Percentiles rank a stretch among this genome's conserved stretches.
Evolutionary conservation across 164 flowering plant genomes (phyloP).

Genomic region (Chimonanthus salicifolius): DNA sequence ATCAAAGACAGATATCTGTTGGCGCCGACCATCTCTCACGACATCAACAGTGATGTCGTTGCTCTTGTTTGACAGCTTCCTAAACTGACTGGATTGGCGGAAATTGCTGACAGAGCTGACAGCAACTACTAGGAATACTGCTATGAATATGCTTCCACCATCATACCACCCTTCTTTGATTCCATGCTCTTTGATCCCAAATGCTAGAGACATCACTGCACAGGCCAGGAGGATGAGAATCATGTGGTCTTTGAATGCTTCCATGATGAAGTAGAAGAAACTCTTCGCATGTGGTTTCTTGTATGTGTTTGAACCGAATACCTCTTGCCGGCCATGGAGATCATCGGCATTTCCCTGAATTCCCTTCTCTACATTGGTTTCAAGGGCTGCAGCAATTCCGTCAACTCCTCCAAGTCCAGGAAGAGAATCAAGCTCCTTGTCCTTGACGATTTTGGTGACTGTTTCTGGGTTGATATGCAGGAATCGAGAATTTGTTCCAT

Average conservation of each 20-base stretch:
- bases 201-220: slow-evolving; percentile 36
- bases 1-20: slow-evolving; percentile 14
- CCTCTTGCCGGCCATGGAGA: slow-evolving; percentile 15
- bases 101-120: slow-evolving; percentile 37
- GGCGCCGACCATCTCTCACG: slow-evolving; percentile 23
- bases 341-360: slow-evolving; percentile 27
- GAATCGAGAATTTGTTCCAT: neutral
- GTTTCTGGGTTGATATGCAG: slow-evolving; percentile 11
- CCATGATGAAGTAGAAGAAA: slow-evolving; percentile 28
- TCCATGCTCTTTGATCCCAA: slow-evolving; percentile 44
- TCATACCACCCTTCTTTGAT: slow-evolving; percentile 43
- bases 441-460: slow-evolving; percentile 31
- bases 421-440: slow-evolving; percentile 23
- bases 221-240: slow-evolving; percentile 39
- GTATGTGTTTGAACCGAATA: slow-evolving; percentile 45
- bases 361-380: slow-evolving; percentile 35
- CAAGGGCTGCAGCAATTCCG: slow-evolving; percentile 29
- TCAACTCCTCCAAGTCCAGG: slow-evolving; percentile 33
- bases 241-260: slow-evolving; percentile 41
- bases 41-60: slow-evolving; percentile 23
- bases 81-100: slow-evolving; percentile 32
- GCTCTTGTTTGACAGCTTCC: slow-evolving; percentile 25
- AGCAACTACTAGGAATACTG: slow-evolving; percentile 34
- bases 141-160: slow-evolving; percentile 43
- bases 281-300: slow-evolving; percentile 28